phyloP scores from a whole-genome alignment of 2,329 filamentous ascomycete genomes.

The Leptodontidium sp. region DNA sequence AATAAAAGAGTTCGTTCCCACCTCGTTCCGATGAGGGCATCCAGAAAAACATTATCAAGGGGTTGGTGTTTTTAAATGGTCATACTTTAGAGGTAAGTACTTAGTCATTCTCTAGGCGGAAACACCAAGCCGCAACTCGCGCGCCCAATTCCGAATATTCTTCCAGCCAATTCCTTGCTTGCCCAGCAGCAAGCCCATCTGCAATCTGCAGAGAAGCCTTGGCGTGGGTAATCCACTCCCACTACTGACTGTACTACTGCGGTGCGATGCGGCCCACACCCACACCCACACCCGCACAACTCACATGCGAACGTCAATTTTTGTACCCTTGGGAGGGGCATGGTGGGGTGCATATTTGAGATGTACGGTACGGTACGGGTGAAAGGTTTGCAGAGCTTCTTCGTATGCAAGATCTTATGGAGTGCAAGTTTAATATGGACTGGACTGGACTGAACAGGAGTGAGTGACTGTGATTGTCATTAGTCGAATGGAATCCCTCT shows the following conservation, averaged over 20 bases:
- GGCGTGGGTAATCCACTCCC: slow-evolving; percentile 7
- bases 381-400: neutral
- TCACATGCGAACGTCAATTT: neutral
- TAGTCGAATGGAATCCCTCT: too few species aligned
- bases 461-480: too few species aligned
- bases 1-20: slow-evolving; percentile 22
- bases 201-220: slow-evolving; percentile 22
- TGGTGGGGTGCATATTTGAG: slow-evolving; percentile 14
- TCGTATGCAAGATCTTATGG: neutral
- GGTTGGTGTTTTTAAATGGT: neutral
- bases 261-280: too few species aligned
- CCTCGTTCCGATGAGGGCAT: neutral
- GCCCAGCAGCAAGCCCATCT: neutral
- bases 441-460: too few species aligned
- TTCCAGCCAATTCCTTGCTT: neutral
- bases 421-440: too few species aligned
- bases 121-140: slow-evolving; percentile 30
- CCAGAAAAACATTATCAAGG: neutral
- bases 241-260: too few species aligned
- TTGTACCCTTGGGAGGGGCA: slow-evolving; percentile 2
- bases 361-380: neutral
- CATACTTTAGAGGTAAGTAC: too few species aligned
- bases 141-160: slow-evolving; percentile 23
- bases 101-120: slow-evolving; percentile 1
- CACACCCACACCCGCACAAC: too few species aligned